Evolutionary conservation across 2,329 filamentous ascomycete genomes (phyloP).

Genomic region (Fusarium sp.): DNA sequence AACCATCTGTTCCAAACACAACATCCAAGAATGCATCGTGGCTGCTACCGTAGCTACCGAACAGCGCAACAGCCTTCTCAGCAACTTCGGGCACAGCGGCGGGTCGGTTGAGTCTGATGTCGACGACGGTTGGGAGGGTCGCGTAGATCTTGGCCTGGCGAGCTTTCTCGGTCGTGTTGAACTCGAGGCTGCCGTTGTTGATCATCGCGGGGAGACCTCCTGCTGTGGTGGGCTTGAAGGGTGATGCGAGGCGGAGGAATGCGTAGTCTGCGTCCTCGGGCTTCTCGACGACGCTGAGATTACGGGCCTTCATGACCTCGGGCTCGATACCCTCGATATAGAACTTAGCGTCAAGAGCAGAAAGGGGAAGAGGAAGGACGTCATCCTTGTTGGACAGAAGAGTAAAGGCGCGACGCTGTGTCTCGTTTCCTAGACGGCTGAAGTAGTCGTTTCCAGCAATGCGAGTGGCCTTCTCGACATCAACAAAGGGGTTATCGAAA

Average conservation of each 20-base stretch:
- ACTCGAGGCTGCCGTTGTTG: slow-evolving; percentile 56
- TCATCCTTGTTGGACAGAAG: slow-evolving; percentile 43
- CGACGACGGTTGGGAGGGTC: slow-evolving; percentile 55
- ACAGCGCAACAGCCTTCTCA: slow-evolving; percentile 51
- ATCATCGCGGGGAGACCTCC: slow-evolving; percentile 51
- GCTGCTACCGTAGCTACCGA: slow-evolving; percentile 55
- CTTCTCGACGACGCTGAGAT: slow-evolving; percentile 49
- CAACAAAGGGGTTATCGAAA: slow-evolving; percentile 63
- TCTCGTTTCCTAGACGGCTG: slow-evolving; percentile 40
- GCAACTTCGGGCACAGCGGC: slow-evolving; percentile 56
- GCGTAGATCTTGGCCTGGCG: slow-evolving; percentile 49
- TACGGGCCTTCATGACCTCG: slow-evolving; percentile 30
- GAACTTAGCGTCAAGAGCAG: slow-evolving; percentile 29
- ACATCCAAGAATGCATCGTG: slow-evolving; percentile 58
- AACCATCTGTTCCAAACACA: slow-evolving; percentile 50
- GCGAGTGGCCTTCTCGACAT: slow-evolving; percentile 48
- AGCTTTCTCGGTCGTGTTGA: slow-evolving; percentile 45
- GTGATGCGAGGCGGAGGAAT: slow-evolving; percentile 53
- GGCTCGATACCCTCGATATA: slow-evolving; percentile 38
- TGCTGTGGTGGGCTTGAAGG: slow-evolving; percentile 50
- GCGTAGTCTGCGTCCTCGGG: slow-evolving; percentile 55
- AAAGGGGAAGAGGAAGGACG: slow-evolving; percentile 33
- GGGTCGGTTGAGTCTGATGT: slow-evolving; percentile 56
- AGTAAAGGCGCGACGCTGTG: slow-evolving; percentile 44
- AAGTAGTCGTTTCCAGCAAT: slow-evolving; percentile 60